phyloP scores from a whole-genome alignment of 108 stramenopile genomes.

The Stephanodiscus triporus region DNA sequence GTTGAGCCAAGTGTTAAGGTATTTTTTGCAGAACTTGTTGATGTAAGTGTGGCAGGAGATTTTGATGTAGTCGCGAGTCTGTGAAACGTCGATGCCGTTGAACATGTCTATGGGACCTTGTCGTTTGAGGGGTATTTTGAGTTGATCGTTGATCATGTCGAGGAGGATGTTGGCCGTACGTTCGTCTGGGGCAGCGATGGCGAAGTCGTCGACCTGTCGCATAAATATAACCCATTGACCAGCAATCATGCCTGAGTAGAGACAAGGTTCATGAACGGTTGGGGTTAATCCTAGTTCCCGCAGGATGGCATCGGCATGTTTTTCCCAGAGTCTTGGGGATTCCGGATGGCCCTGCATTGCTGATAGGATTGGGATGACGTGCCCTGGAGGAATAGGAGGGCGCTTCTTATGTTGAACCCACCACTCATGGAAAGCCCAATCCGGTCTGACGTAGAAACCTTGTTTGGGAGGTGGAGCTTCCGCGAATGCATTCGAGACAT shows the following conservation, averaged over 20 bases:
- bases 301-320: slow-evolving; percentile 14
- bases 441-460: slow-evolving; percentile 32
- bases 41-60: slow-evolving; percentile 36
- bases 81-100: slow-evolving; percentile 42
- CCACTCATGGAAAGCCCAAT: slow-evolving; percentile 41
- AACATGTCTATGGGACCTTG: slow-evolving; percentile 37
- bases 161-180: background rate
- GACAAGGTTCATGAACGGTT: slow-evolving; percentile 13
- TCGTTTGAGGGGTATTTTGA: slow-evolving; percentile 12
- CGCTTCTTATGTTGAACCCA: slow-evolving; percentile 11
- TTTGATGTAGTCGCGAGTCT: slow-evolving; percentile 33
- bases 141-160: background rate
- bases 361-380: slow-evolving; percentile 29
- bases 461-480: slow-evolving; percentile 34
- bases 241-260: slow-evolving; percentile 2
- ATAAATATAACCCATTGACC: too few relatives aligned
- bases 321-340: slow-evolving; percentile 23
- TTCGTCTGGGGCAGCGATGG: slow-evolving; percentile 8
- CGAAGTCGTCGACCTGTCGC: slow-evolving; percentile 9
- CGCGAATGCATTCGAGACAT: slow-evolving; percentile 50
- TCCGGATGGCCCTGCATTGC: slow-evolving; percentile 22
- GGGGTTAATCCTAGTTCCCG: background rate
- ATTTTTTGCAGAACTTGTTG: slow-evolving; percentile 9
- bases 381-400: slow-evolving; percentile 21
- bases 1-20: slow-evolving; percentile 32